Base-by-base conservation (phyloP, 768 basidiomycete genomes). In the Phylloporus arenicola region DNA sequence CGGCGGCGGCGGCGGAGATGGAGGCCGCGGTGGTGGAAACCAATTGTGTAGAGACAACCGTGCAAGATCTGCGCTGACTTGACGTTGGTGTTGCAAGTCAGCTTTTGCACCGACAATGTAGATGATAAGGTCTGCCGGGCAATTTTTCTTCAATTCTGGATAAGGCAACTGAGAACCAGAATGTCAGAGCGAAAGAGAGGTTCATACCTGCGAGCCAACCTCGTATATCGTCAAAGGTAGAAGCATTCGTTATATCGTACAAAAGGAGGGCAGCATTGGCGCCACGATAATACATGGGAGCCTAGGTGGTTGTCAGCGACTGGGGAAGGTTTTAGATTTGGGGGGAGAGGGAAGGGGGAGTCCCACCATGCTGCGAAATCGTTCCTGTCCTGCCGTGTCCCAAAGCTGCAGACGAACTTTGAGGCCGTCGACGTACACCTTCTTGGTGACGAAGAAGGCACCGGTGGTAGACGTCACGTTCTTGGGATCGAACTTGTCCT, bases 281-380 rank as follows among this genome's bases (percentile, higher is more conserved):
- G 66, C 92, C 92, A 72, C 92, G 84, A 78, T 94, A 94, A 75
- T 94, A 95, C 86, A 95, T 92, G 58, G 90, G 91, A 60, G 92
- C 92, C 91, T 91, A 60, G 43, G 40, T 40, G 40, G 30, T 41
- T 40, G 50, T 61, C 48, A 56, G 59, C 41, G 47, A 53, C 43
- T 50, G 47, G 16, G 57, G 19, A 56, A 46, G 46, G 58, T 45
- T 52, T 51, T 40, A 48, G 55, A 51, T 39, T 24, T 19, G 43
- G 20, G 43, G 35, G 45, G 42, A 33, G 6, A 25, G 20, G 22
- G 29, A 42, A 22, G 16, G 43, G 13, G 19, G 41, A 44, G 19
- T 70, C 81, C 38, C 53, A 88, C 88, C 88, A 93, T 90, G 64
- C 86, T 88, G 54, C 92, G 79, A 68, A 93, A 94, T 54, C 92